Evolutionary conservation across 805 yeast genomes (phyloP).

Genomic region (Metschnikowia vanudenii): DNA sequence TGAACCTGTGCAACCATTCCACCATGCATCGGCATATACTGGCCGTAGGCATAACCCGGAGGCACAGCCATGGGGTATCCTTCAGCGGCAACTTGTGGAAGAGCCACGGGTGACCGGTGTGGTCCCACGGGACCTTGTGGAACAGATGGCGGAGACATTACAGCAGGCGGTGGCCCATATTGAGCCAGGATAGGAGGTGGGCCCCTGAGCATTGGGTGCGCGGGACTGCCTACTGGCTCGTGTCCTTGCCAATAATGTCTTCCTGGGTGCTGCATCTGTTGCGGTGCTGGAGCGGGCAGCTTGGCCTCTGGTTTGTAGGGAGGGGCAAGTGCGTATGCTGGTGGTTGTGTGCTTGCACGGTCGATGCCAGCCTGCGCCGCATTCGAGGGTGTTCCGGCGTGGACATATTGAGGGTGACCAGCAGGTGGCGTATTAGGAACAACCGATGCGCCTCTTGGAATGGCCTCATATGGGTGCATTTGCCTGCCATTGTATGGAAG

Average conservation of each 20-base stretch:
- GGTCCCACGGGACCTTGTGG: slow-evolving; percentile 12
- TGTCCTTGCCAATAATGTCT: slow-evolving; percentile 26
- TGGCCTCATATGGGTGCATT: slow-evolving; percentile 3
- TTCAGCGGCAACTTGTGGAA: slow-evolving; percentile 14
- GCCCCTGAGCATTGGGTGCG: slow-evolving; percentile 21
- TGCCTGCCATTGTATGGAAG: slow-evolving; percentile 1
- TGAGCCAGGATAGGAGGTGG: slow-evolving; percentile 17
- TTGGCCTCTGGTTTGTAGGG: slow-evolving; percentile 18
- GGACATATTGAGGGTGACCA: slow-evolving; percentile 10
- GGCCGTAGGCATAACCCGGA: slow-evolving; percentile 40
- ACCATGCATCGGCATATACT: slow-evolving; percentile 35
- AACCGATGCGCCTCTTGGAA: slow-evolving; percentile 2
- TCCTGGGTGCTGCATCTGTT: slow-evolving; percentile 28
- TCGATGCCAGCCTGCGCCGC: slow-evolving; percentile 3
- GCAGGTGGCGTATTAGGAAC: slow-evolving; percentile 8
- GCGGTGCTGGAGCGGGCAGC: slow-evolving; percentile 22
- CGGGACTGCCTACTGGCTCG: slow-evolving; percentile 20
- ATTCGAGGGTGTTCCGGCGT: slow-evolving; percentile 3
- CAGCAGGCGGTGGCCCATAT: slow-evolving; percentile 17
- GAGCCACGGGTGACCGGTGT: slow-evolving; percentile 18
- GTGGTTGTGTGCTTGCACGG: slow-evolving; percentile 7
- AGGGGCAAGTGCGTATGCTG: slow-evolving; percentile 8
- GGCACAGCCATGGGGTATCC: slow-evolving; percentile 24
- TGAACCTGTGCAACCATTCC: slow-evolving; percentile 28
- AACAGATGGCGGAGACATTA: slow-evolving; percentile 18